A percentile compares a stretch with the other conserved stretches of the same genome.
Conservation (phyloP, 352 stramenopile species). For the Aphanomyces invadans region DNA sequence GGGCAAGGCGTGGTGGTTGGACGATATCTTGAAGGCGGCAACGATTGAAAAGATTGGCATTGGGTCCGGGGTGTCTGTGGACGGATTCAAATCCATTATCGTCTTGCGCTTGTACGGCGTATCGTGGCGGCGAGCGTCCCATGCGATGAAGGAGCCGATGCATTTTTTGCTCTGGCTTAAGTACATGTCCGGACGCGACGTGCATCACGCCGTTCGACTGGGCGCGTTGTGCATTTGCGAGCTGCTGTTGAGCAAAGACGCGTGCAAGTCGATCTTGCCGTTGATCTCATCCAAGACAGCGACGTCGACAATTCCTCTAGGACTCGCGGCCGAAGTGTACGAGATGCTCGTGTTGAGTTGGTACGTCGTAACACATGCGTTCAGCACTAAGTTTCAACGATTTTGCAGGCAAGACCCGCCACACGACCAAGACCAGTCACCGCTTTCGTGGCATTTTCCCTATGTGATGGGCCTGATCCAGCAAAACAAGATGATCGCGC, state of each 20-base stretch:
- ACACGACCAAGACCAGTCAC: neutral
- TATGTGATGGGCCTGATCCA: neutral
- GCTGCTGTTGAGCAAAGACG: neutral
- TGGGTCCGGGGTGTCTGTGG: conserved; percentile 2
- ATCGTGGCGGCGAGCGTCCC: neutral
- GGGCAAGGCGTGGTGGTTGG: neutral
- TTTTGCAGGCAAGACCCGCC: neutral
- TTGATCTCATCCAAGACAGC: neutral
- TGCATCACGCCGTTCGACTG: neutral
- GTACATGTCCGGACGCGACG: neutral
- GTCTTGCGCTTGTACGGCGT: conserved; percentile 8
- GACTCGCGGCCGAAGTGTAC: neutral
- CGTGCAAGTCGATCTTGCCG: neutral
- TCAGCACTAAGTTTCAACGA: no score
- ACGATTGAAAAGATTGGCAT: conserved; percentile 2
- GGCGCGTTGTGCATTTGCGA: neutral
- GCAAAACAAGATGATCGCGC: neutral
- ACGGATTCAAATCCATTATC: neutral
- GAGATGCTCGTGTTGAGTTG: neutral
- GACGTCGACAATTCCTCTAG: neutral
- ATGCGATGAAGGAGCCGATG: neutral
- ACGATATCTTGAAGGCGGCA: conserved; percentile 1
- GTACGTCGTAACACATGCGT: no score
- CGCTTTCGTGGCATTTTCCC: neutral
- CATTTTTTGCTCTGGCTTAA: conserved; percentile 8